A percentile compares a stretch with the other conserved stretches of the same genome.
These are phyloP conservation scores for Cyberlindnera veronae DNA, from an alignment of 805 yeast genomes.

Conservation along the genomic window DNA sequence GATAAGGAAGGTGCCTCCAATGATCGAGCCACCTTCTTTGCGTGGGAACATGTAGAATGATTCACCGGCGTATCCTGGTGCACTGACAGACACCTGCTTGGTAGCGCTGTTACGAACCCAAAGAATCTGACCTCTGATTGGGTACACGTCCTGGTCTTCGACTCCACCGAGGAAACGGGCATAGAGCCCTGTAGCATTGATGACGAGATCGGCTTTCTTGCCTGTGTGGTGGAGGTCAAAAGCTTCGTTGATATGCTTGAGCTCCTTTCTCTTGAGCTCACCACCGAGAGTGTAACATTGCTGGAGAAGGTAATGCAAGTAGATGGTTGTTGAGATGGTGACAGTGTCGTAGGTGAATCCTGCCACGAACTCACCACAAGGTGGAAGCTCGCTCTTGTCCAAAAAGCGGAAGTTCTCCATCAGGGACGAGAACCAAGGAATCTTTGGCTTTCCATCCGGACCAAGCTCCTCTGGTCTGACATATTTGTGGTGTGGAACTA, in stretches of 20 bases:
- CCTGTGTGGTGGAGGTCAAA: slow-evolving; percentile 37
- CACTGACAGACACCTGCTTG: slow-evolving; percentile 30
- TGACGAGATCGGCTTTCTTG: slow-evolving; percentile 42
- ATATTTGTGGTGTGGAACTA: slow-evolving; percentile 20
- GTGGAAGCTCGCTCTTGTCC: slow-evolving; percentile 29
- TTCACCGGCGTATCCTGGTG: slow-evolving; percentile 38
- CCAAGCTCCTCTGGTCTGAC: slow-evolving; percentile 13
- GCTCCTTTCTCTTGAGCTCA: slow-evolving; percentile 37
- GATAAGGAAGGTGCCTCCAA: slow-evolving; percentile 49
- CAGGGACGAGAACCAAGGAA: slow-evolving; percentile 48
- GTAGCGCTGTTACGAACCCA: slow-evolving; percentile 31
- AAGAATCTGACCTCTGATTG: slow-evolving; percentile 60
- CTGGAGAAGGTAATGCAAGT: slow-evolving; percentile 49
- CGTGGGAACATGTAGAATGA: slow-evolving; percentile 62
- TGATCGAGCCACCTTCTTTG: slow-evolving; percentile 66
- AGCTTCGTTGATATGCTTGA: slow-evolving; percentile 48
- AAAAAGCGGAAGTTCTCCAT: slow-evolving; percentile 40
- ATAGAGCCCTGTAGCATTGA: slow-evolving; percentile 56
- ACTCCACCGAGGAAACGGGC: slow-evolving; percentile 45
- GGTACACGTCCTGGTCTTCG: slow-evolving; percentile 40
- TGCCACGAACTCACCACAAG: slow-evolving; percentile 27
- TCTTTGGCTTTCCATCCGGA: slow-evolving; percentile 11
- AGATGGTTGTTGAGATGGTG: slow-evolving; percentile 56
- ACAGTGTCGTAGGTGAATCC: slow-evolving; percentile 53
- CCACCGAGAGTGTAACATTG: slow-evolving; percentile 47